These are phyloP conservation scores for Elsinoe ampelina DNA, from an alignment of 2,329 filamentous ascomycete genomes.

Conservation along the genomic window DNA sequence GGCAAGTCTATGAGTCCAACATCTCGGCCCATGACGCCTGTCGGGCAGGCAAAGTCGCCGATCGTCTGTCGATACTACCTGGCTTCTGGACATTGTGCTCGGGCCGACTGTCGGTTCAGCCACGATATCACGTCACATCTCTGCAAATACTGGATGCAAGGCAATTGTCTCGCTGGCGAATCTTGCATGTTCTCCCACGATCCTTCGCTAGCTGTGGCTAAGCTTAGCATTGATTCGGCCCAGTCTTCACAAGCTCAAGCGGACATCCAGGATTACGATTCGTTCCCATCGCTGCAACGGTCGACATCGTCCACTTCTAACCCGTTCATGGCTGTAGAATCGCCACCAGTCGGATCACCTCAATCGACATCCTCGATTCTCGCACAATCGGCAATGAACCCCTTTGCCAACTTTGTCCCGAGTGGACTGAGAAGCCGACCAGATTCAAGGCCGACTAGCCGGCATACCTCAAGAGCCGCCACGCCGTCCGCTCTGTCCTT, in stretches of 20 bases:
- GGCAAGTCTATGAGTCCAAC: constrained; percentile 79
- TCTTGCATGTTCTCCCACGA: constrained; percentile 98
- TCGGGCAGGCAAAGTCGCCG: constrained; percentile 66
- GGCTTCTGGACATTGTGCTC: constrained; percentile 86
- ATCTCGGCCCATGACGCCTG: constrained; percentile 65
- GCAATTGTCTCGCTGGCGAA: constrained; percentile 86
- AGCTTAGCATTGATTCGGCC: constrained; percentile 63
- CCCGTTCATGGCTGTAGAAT: constrained; percentile 34
- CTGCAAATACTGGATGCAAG: constrained; percentile 99
- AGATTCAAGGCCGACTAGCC: constrained; percentile 75
- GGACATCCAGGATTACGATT: constrained; percentile 70
- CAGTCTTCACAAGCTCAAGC: constrained; percentile 55
- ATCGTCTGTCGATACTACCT: constrained; percentile 97
- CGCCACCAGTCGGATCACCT: constrained; percentile 33
- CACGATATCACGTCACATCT: constrained; percentile 92
- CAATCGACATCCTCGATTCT: constrained; percentile 35
- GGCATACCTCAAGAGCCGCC: constrained; percentile 58
- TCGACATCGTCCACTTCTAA: constrained; percentile 36
- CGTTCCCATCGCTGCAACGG: constrained; percentile 66
- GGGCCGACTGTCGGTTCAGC: constrained; percentile 93
- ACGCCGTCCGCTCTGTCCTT: constrained; percentile 62
- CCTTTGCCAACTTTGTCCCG: constrained; percentile 49
- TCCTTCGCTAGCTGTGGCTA: constrained; percentile 74
- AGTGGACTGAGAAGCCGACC: constrained; percentile 48
- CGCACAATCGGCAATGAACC: constrained; percentile 49